Base-by-base conservation (phyloP, 495 filamentous ascomycete genomes). In the Penicillium turbatum region DNA sequence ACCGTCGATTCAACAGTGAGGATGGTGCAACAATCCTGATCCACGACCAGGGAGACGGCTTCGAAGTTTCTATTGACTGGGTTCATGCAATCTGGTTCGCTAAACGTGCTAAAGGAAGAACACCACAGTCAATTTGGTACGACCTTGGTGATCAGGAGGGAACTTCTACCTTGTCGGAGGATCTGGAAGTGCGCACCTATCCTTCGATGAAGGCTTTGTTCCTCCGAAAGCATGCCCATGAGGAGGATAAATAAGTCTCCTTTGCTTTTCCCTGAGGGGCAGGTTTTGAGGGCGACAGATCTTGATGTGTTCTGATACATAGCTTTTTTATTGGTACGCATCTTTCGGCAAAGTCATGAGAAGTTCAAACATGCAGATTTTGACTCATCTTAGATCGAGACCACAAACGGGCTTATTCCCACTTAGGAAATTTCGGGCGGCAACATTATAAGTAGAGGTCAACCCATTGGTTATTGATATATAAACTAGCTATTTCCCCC, bases 251-350 rank as follows among this genome's bases (percentile, higher is more conserved):
- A 6, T 34, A 15, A 29, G 15, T 4, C 2, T 6, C 5, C 6
- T 39, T 39, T 19, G 37, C 6, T 39, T 15, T 19, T 7, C 9
- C 12, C 32, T 11, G 9, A 24, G 21, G 2, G 21, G 21, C 21
- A 24, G 21, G 21, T 24, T 24, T 24, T 24, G 21, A 24, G 21
- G 2, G 21, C 21, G 37, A 27, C 75, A 71, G 19, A 65, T 79
- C 73, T 36, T 4, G 48, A 15, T 0, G 51, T 24, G 21, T 24
- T 24, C 21, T 24, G 21, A n/a, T n/a, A n/a, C n/a, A 4, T 24
- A 24, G 21, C 21, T n/a, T 24, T 24, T 24, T 4, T 4, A 24
- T 24, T 24, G 21, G 21, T 24, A 24, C 2, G 2, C 21, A 24
- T 24, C 21, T 24, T 2, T 2, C 21, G 21, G 21, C 4, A 24